Conservation (phyloP, 2,329 filamentous ascomycete genomes). For the Colletotrichum shisoi region DNA sequence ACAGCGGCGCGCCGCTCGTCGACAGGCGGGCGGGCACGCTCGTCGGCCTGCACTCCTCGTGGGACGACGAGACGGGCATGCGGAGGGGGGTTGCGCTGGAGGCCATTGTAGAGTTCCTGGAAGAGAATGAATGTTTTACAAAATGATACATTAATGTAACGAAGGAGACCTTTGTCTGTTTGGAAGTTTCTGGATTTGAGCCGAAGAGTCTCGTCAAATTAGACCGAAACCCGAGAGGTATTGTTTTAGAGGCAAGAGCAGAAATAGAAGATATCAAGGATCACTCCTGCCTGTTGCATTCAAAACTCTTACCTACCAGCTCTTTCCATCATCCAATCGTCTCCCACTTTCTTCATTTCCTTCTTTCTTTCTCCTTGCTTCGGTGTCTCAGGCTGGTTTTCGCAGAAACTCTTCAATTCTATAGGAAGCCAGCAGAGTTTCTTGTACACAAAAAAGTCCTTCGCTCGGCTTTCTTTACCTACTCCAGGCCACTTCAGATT, state of each 20-base stretch:
- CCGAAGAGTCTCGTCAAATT: too few species aligned
- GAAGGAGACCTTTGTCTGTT: not conserved
- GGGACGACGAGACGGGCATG: slow-evolving; percentile 62
- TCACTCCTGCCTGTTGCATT: not conserved
- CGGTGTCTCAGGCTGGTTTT: accelerated
- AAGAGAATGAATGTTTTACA: slow-evolving; percentile 14
- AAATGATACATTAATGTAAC: not conserved
- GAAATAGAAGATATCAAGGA: too few species aligned
- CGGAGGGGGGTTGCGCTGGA: slow-evolving; percentile 58
- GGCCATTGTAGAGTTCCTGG: slow-evolving; percentile 53
- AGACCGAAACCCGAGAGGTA: not conserved
- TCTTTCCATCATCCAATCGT: not conserved
- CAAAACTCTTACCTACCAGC: not conserved
- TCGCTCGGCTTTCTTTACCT: too few species aligned
- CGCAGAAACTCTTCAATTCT: too few species aligned
- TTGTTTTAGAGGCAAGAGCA: not conserved
- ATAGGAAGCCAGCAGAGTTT: too few species aligned
- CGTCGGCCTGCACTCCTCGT: slow-evolving; percentile 62
- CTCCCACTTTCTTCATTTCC: too few species aligned
- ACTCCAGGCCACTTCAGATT: too few species aligned
- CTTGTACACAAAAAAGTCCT: not conserved
- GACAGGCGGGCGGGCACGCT: slow-evolving; percentile 50
- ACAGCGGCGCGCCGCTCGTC: slow-evolving; percentile 61
- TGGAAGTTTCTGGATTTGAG: not conserved
- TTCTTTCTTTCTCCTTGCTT: not conserved